These are phyloP conservation scores for Apostasia ramifera DNA, from an alignment of 106 monocot species.

Conservation along the genomic window DNA sequence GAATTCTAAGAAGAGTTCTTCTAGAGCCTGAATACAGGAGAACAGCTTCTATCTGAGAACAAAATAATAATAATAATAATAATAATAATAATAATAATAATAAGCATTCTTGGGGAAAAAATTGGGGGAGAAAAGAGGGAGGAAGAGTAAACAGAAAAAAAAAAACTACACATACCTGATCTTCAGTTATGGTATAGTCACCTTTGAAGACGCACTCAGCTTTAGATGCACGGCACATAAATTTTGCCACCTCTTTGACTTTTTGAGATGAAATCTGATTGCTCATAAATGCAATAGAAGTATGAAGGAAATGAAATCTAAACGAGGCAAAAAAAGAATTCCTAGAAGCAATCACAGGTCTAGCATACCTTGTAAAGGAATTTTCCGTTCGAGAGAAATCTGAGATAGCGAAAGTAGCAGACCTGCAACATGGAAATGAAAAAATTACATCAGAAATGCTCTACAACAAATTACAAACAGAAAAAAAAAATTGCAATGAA, in stretches of 20 bases:
- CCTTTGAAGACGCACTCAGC: constrained; percentile 73
- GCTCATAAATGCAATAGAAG: neutral
- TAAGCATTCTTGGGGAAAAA: no score
- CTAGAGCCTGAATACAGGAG: constrained; percentile 63
- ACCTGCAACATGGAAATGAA: constrained; percentile 37
- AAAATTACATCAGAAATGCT: neutral
- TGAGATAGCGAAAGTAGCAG: constrained; percentile 86
- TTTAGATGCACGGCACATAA: constrained; percentile 74
- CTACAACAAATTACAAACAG: neutral
- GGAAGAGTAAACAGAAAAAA: neutral
- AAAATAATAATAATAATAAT: neutral
- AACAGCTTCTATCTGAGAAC: constrained; percentile 56
- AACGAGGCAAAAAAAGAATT: neutral
- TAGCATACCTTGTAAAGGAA: constrained; percentile 82
- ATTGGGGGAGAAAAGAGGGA: neutral
- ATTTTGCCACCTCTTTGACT: constrained; percentile 77
- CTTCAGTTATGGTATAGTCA: constrained; percentile 44
- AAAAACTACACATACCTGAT: constrained; percentile 31
- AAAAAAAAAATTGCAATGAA: neutral
- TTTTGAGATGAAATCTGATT: constrained; percentile 78
- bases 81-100: no score
- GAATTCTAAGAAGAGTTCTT: constrained; percentile 65
- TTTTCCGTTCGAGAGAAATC: constrained; percentile 81
- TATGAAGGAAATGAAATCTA: neutral
- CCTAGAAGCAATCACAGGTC: neutral